Conservation (phyloP, 2,329 filamentous ascomycete genomes). For the Sclerotinia nivalis region DNA sequence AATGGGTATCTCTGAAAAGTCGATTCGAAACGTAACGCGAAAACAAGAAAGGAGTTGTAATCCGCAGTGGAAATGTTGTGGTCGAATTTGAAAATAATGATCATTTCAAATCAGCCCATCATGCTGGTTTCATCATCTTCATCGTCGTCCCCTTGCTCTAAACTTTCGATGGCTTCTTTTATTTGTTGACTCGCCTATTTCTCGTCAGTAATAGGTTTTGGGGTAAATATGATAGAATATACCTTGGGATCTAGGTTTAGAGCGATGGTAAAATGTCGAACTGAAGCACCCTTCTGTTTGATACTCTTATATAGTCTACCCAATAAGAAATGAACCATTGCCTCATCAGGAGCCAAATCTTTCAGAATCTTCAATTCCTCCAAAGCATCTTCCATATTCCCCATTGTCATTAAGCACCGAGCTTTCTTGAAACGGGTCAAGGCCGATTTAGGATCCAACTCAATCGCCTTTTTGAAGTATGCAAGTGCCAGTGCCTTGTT, state of each 20-base stretch:
- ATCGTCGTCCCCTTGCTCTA: constrained; percentile 53
- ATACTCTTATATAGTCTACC: constrained; percentile 78
- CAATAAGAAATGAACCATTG: constrained; percentile 92
- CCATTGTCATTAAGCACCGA: constrained; percentile 76
- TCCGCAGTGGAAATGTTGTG: not conserved
- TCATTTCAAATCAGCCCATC: constrained; percentile 44
- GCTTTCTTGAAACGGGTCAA: constrained; percentile 93
- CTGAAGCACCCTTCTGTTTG: constrained; percentile 74
- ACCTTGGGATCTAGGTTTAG: constrained; percentile 97
- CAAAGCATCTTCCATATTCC: constrained; percentile 69
- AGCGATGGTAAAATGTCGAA: constrained; percentile 91
- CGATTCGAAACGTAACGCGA: not conserved
- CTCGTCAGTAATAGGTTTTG: constrained; percentile 26
- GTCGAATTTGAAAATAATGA: not conserved
- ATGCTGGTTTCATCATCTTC: constrained; percentile 56
- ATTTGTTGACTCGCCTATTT: constrained; percentile 83
- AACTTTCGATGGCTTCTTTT: constrained; percentile 92
- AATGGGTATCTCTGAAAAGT: constrained; percentile 13
- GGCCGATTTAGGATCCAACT: constrained; percentile 76
- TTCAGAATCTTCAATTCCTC: constrained; percentile 85
- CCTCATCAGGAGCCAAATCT: constrained; percentile 89
- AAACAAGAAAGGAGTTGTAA: not conserved
- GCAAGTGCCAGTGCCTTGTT: constrained; percentile 79
- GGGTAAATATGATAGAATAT: constrained; percentile 39
- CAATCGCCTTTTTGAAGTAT: constrained; percentile 80